Percentiles rank a stretch among this genome's conserved stretches.
These are phyloP conservation scores for Amborella trichopoda DNA, from an alignment of 164 flowering plant species.

Conservation along the genomic window DNA sequence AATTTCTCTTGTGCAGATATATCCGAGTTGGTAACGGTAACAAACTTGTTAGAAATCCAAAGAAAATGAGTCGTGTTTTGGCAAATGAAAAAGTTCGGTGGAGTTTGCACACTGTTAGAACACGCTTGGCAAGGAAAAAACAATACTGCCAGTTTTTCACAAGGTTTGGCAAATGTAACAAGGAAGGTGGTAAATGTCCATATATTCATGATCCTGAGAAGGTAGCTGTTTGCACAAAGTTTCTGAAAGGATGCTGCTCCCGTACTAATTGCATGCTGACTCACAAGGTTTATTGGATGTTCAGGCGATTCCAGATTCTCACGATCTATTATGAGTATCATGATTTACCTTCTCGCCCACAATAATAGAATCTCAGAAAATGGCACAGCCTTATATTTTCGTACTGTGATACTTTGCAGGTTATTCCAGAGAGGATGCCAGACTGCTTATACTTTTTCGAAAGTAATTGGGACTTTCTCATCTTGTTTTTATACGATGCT, in stretches of 20 bases:
- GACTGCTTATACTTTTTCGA: conserved; percentile 91
- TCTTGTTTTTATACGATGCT: too few relatives aligned
- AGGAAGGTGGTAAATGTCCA: conserved; percentile 78
- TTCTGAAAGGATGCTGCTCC: conserved; percentile 70
- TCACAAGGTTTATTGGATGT: conserved; percentile 72
- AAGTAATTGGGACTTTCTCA: conserved; percentile 28
- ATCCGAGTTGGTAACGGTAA: conserved; percentile 91
- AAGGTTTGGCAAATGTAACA: conserved; percentile 92
- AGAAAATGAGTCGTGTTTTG: conserved; percentile 65
- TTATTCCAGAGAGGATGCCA: conserved; percentile 96
- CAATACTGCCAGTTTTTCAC: conserved; percentile 92
- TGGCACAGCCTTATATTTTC: too few relatives aligned
- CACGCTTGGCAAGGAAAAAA: conserved; percentile 57
- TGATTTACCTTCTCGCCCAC: background rate
- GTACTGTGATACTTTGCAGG: conserved; percentile 41
- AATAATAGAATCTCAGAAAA: too few relatives aligned
- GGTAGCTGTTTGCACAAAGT: conserved; percentile 91
- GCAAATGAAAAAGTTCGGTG: conserved; percentile 93
- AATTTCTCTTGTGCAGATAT: conserved; percentile 41
- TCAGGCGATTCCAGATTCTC: background rate
- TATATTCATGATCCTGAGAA: conserved; percentile 89
- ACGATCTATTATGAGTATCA: background rate
- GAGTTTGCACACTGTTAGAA: conserved; percentile 93
- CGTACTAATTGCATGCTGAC: conserved; percentile 72
- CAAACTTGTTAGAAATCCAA: conserved; percentile 87